Conservation (phyloP, 2,329 filamentous ascomycete species). For the Knufia fluminis region DNA sequence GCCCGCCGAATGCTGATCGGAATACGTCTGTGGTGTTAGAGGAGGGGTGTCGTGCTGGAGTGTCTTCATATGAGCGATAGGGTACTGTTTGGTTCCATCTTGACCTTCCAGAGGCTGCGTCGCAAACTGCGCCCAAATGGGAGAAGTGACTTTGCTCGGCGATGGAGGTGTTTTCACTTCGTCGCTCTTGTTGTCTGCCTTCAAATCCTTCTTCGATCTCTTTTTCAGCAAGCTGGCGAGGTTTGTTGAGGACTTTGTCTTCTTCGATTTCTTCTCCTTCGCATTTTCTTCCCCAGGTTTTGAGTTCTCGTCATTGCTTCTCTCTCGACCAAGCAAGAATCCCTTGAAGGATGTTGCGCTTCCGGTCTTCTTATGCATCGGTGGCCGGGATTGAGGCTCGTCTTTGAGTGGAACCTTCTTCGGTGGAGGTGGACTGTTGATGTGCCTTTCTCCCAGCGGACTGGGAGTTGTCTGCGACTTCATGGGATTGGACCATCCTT, state of each 20-base stretch:
- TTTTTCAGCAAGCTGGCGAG: slow-evolving; percentile 67
- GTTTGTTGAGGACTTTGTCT: slow-evolving; percentile 75
- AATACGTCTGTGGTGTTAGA: slow-evolving; percentile 46
- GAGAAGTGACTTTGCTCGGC: slow-evolving; percentile 44
- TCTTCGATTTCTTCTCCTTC: slow-evolving; percentile 43
- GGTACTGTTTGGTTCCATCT: slow-evolving; percentile 33
- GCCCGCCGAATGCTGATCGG: slow-evolving; percentile 48
- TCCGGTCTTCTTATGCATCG: slow-evolving; percentile 22
- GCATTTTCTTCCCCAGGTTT: slow-evolving; percentile 27
- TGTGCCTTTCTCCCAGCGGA: slow-evolving; percentile 23
- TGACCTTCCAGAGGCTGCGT: slow-evolving; percentile 30
- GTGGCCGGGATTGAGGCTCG: slow-evolving; percentile 10
- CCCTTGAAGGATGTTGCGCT: slow-evolving; percentile 23
- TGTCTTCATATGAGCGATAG: slow-evolving; percentile 36
- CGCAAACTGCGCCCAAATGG: slow-evolving; percentile 73
- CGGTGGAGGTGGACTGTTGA: slow-evolving; percentile 23
- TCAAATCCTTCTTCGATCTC: slow-evolving; percentile 62
- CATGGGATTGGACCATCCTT: background rate
- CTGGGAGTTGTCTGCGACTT: slow-evolving; percentile 9
- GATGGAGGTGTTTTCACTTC: slow-evolving; percentile 46
- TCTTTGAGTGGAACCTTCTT: slow-evolving; percentile 21
- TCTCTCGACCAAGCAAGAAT: slow-evolving; percentile 27
- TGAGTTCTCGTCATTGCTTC: slow-evolving; percentile 29
- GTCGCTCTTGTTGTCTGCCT: slow-evolving; percentile 22
- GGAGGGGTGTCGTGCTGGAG: slow-evolving; percentile 47